These are phyloP conservation scores for Xerocomellus chrysenteron DNA, from an alignment of 768 basidiomycete genomes.

Conservation along the genomic window DNA sequence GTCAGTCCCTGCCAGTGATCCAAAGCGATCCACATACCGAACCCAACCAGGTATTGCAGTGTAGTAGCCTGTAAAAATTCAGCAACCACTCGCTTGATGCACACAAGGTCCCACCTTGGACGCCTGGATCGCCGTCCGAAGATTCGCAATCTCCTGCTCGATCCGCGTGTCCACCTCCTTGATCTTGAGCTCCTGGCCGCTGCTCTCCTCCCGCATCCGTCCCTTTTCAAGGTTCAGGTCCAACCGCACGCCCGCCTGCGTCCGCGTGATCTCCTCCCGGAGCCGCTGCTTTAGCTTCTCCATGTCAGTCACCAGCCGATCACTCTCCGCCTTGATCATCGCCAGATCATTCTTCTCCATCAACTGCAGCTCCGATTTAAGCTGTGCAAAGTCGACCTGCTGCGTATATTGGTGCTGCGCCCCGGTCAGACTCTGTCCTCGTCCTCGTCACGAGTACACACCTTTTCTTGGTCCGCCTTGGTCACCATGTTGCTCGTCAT, in stretches of 20 bases:
- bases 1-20: constrained; percentile 6
- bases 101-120: constrained; percentile 57
- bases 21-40: constrained; percentile 51
- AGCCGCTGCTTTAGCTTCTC: constrained; percentile 94
- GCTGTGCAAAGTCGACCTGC: constrained; percentile 94
- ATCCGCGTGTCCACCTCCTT: constrained; percentile 97
- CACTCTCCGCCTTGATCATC: constrained; percentile 94
- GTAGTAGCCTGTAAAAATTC: constrained; percentile 63
- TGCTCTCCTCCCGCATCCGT: constrained; percentile 89
- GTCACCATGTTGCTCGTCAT: constrained; percentile 97
- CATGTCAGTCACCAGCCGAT: constrained; percentile 86
- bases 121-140: constrained; percentile 81
- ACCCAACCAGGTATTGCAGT: constrained; percentile 83
- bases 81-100: background rate
- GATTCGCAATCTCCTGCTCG: constrained; percentile 89
- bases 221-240: constrained; percentile 98
- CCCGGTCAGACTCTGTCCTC: constrained; percentile 3
- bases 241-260: constrained; percentile 89
- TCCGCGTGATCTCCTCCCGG: constrained; percentile 86
- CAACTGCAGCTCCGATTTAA: constrained; percentile 93
- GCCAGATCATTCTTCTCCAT: constrained; percentile 97
- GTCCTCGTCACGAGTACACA: constrained; percentile 29
- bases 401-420: constrained; percentile 86
- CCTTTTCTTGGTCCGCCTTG: constrained; percentile 96
- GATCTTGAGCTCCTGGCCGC: constrained; percentile 90